Base-by-base conservation (phyloP, 768 basidiomycete genomes). In the Coprinellus aureogranulatus region DNA sequence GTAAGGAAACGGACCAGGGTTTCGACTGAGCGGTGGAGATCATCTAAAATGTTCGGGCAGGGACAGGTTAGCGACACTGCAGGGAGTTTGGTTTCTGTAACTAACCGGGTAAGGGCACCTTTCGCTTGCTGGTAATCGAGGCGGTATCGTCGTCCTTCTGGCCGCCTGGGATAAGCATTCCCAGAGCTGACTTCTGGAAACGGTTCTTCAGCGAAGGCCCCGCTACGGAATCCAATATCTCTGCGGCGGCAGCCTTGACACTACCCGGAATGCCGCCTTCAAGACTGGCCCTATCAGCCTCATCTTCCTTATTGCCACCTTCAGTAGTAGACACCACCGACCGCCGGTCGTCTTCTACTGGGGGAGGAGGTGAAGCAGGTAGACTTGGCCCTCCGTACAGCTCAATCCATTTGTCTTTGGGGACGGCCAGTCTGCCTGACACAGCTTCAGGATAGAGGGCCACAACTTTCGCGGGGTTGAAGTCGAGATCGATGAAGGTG, bases 381-480 rank as follows among this genome's bases (percentile, higher is more conserved):
- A 34, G 14, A 34, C 34, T 61, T 71, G 84, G 87, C 2, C 95
- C 96, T 4, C 93, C 95, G 67, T 91, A 97, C 2, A 95, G 72
- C 4, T 80, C 76, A 65, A 96, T 87, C 90, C 93, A 94, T 6
- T 77, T 73, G 1, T 87, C 86, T 44, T 74, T 80, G 11, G 86
- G 82, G 0, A 89, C 82, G 4, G 86, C 77, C 8, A 98, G 72
- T 30, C 90, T 80, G 5, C 96, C 96, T 1, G 93, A 82, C 2
- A 98, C 82, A 12, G 78, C 77, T 34, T 89, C 85, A 0, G 92
- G 90, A 70, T 92, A 99, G 5, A 98, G 75, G 1, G 94, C 89
- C 22, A 98, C 81, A 2, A 99, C 92, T 66, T 94, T 93, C 0
- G 95, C 92, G 0, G 97, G 97, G 65, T 95, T 95, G 62, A 94